Percentiles rank a stretch among this genome's conserved stretches.
phyloP scores from a whole-genome alignment of 1,139 yeast species.

The Pichia sp. region DNA sequence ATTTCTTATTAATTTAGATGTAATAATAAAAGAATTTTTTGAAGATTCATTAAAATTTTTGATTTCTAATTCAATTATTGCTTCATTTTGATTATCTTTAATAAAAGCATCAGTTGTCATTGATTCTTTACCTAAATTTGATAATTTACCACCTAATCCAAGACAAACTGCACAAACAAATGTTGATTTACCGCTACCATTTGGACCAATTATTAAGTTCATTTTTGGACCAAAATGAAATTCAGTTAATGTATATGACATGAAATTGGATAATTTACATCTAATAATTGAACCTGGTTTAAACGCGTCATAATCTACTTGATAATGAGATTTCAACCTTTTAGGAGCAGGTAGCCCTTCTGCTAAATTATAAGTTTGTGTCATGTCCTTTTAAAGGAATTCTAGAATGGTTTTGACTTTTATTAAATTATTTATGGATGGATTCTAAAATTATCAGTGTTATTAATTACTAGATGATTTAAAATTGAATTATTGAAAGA shows the following conservation, averaged over 20 bases:
- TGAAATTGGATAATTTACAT: conserved; percentile 66
- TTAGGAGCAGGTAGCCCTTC: conserved; percentile 16
- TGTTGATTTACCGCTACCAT: conserved; percentile 94
- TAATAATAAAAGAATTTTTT: conserved; percentile 35
- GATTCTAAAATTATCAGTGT: too few relatives aligned
- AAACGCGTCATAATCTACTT: conserved; percentile 20
- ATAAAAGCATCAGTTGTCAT: conserved; percentile 62
- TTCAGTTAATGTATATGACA: conserved; percentile 74
- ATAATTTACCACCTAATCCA: conserved; percentile 80
- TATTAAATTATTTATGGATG: too few relatives aligned
- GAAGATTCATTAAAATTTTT: conserved; percentile 36
- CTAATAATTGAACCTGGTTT: conserved; percentile 62
- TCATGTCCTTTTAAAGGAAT: neutral
- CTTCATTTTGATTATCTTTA: conserved; percentile 57
- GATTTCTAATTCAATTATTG: conserved; percentile 60
- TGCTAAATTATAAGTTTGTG: conserved; percentile 5
- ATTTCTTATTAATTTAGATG: conserved; percentile 37
- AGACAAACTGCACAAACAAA: conserved; percentile 90
- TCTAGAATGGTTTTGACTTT: too few relatives aligned
- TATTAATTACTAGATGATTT: too few relatives aligned
- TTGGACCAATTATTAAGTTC: conserved; percentile 94
- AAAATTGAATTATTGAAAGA: too few relatives aligned
- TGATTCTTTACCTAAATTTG: conserved; percentile 72
- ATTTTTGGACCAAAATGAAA: conserved; percentile 76
- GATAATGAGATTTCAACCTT: conserved; percentile 14